These are phyloP conservation scores for Chytriomyces sp. DNA, from an alignment of 192 early-diverging fungal genomes.

Conservation along the genomic window DNA sequence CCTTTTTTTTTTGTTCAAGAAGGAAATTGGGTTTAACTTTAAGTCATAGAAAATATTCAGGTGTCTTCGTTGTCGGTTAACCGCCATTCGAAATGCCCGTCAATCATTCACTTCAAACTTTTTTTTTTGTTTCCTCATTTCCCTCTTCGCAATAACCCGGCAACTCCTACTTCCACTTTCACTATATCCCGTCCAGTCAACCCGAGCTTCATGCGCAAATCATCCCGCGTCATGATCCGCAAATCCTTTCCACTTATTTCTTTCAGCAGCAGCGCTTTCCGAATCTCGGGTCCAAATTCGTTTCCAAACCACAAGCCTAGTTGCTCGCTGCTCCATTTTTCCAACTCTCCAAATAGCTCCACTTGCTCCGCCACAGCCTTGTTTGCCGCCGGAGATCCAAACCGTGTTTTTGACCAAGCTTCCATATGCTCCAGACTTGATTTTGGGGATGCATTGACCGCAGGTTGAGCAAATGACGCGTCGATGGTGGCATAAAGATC, in stretches of 20 bases:
- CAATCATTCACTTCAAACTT: too few relatives aligned
- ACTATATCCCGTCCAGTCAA: not conserved
- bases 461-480: too few relatives aligned
- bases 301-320: not conserved
- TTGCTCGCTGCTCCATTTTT: not conserved
- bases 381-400: not conserved
- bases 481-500: too few relatives aligned
- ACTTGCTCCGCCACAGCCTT: not conserved
- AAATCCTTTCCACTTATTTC: not conserved
- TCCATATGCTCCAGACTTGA: not conserved
- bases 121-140: too few relatives aligned
- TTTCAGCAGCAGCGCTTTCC: not conserved
- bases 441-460: not conserved
- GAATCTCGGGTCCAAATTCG: not conserved
- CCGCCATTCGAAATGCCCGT: too few relatives aligned
- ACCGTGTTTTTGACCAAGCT: not conserved
- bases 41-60: too few relatives aligned
- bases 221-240: not conserved
- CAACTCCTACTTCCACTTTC: not conserved
- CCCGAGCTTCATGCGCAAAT: not conserved
- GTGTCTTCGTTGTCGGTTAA: too few relatives aligned
- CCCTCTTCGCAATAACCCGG: not conserved
- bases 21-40: too few relatives aligned
- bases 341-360: not conserved
- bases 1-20: too few relatives aligned